Conservation (phyloP, 2,329 filamentous ascomycete species). For the Rhynchosporium graminicola region DNA sequence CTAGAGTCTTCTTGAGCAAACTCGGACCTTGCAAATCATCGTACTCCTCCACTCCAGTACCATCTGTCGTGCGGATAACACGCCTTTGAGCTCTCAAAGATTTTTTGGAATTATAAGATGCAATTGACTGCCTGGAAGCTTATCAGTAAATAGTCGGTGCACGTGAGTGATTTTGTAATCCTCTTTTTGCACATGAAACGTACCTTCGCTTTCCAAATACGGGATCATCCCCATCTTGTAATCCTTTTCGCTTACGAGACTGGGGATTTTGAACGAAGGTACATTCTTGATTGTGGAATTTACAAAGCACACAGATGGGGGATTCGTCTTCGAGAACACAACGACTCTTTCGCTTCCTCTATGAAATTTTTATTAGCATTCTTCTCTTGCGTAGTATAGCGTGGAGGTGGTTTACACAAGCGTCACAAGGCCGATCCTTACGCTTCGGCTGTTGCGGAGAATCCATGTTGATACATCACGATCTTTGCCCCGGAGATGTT, state of each 20-base stretch:
- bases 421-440: conserved; percentile 71
- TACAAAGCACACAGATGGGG: conserved; percentile 71
- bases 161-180: conserved; percentile 21
- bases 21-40: conserved; percentile 66
- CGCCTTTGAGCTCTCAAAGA: conserved; percentile 45
- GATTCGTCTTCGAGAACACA: conserved; percentile 77
- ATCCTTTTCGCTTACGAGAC: conserved; percentile 74
- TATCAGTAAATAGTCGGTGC: conserved; percentile 26
- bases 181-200: neutral
- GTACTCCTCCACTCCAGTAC: conserved; percentile 66
- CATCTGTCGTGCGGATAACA: conserved; percentile 62
- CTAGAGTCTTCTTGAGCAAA: conserved; percentile 68
- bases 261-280: conserved; percentile 74
- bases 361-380: conserved; percentile 16
- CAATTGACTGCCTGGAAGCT: conserved; percentile 54
- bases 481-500: neutral
- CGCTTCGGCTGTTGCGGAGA: conserved; percentile 78
- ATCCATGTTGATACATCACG: conserved; percentile 37
- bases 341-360: conserved; percentile 43
- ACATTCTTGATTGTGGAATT: conserved; percentile 74
- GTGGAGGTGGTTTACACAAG: conserved; percentile 42
- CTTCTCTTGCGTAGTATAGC: neutral
- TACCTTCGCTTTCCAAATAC: conserved; percentile 33
- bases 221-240: conserved; percentile 50
- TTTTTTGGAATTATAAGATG: conserved; percentile 52